phyloP scores from a whole-genome alignment of 345 rosid species.

The Mercurialis annua region DNA sequence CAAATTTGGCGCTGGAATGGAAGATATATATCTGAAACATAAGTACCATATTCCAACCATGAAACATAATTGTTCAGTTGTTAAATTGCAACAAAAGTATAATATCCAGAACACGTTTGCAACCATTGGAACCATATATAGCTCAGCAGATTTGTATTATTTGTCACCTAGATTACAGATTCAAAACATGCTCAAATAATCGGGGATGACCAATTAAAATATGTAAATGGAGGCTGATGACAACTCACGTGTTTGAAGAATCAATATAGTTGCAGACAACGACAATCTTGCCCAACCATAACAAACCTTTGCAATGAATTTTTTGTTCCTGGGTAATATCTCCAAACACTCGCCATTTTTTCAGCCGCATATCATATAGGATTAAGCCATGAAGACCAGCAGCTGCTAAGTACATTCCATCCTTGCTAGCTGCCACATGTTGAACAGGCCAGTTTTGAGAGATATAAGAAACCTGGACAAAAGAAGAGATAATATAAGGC shows the following conservation, averaged over 20 bases:
- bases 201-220: conserved; percentile 5
- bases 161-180: neutral
- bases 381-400: conserved; percentile 95
- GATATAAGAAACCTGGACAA: conserved; percentile 73
- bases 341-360: conserved; percentile 95
- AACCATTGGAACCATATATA: neutral
- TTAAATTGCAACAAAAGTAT: neutral
- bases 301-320: conserved; percentile 90
- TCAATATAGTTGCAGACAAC: conserved; percentile 87
- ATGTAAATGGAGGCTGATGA: conserved; percentile 10
- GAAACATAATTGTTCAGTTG: neutral
- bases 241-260: conserved; percentile 71
- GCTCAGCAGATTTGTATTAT: neutral
- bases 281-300: conserved; percentile 92
- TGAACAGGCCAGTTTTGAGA: conserved; percentile 99
- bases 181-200: neutral
- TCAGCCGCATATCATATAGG: conserved; percentile 72
- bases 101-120: neutral
- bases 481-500: conserved; percentile 30
- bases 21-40: neutral
- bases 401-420: conserved; percentile 89
- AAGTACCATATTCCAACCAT: neutral
- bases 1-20: too few species aligned
- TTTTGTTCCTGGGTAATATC: conserved; percentile 93
- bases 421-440: conserved; percentile 97